Conservation (phyloP, 768 basidiomycete genomes). For the Kwoniella dejecticola region DNA sequence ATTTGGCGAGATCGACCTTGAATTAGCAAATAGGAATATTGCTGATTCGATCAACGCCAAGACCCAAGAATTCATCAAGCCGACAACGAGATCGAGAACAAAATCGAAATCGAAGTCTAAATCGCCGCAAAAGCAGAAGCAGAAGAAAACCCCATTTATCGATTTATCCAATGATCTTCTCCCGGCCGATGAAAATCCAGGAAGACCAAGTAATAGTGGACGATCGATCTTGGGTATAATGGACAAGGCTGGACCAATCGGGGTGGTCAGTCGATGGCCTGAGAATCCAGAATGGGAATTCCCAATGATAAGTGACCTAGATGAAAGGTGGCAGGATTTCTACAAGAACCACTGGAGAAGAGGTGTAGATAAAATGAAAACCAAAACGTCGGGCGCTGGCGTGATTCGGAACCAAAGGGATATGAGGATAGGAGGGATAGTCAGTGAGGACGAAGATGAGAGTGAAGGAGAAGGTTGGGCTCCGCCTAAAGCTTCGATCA, state of each 20-base stretch:
- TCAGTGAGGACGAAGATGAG: slow-evolving; percentile 1
- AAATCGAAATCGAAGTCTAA: slow-evolving; percentile 4
- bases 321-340: slow-evolving; percentile 29
- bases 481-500: not conserved
- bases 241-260: too few species aligned
- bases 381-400: not conserved
- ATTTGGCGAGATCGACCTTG: slow-evolving; percentile 19
- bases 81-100: not conserved
- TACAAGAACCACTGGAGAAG: slow-evolving; percentile 45
- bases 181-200: not conserved
- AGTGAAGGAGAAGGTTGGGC: slow-evolving; percentile 1
- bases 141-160: not conserved
- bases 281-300: slow-evolving; percentile 8
- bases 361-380: slow-evolving; percentile 28
- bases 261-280: not conserved
- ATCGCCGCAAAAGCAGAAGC: not conserved
- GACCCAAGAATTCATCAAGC: not conserved
- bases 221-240: too few species aligned
- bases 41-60: too few species aligned
- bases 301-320: slow-evolving; percentile 14
- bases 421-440: slow-evolving; percentile 1
- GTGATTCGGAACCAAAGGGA: not conserved
- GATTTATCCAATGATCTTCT: not conserved
- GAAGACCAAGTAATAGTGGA: not conserved
- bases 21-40: too few species aligned